phyloP scores from a whole-genome alignment of 352 stramenopile genomes.

The Pythium dissotocum region DNA sequence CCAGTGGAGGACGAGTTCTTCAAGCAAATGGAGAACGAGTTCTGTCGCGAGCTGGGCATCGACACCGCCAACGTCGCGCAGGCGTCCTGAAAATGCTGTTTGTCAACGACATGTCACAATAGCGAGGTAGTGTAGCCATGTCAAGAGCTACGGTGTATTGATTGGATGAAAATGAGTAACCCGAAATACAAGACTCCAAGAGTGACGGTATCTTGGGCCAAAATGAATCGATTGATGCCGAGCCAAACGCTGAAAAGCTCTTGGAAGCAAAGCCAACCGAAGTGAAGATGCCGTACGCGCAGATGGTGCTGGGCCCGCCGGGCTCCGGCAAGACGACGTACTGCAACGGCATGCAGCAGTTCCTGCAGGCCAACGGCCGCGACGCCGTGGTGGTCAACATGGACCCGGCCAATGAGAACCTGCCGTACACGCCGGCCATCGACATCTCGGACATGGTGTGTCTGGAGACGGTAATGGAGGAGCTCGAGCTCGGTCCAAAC shows the following conservation, averaged over 20 bases:
- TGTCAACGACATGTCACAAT: slow-evolving; percentile 1
- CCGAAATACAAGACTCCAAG: not conserved
- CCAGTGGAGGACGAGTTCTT: slow-evolving; percentile 64
- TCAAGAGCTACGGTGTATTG: not conserved
- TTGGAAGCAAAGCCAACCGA: not conserved
- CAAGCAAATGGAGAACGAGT: slow-evolving; percentile 79
- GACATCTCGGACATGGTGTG: slow-evolving; percentile 97
- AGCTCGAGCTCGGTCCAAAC: slow-evolving; percentile 96
- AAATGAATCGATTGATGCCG: slow-evolving; percentile 1
- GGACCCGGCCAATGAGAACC: slow-evolving; percentile 96
- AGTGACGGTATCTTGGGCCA: too few species aligned
- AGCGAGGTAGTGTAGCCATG: slow-evolving; percentile 12
- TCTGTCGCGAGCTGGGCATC: slow-evolving; percentile 68
- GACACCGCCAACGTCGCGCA: slow-evolving; percentile 28
- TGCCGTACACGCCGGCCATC: slow-evolving; percentile 79
- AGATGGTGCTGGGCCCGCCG: slow-evolving; percentile 74
- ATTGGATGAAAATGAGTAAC: slow-evolving; percentile 8
- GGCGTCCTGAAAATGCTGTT: not conserved
- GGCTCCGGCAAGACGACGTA: slow-evolving; percentile 98
- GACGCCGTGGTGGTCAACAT: slow-evolving; percentile 95
- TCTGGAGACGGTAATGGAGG: slow-evolving; percentile 93
- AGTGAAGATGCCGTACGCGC: slow-evolving; percentile 65
- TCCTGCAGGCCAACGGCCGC: slow-evolving; percentile 66
- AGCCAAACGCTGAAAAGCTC: not conserved
- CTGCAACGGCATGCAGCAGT: slow-evolving; percentile 97